Evolutionary conservation across 495 filamentous ascomycete genomes (phyloP), one percentile per base, ranked within the genome.

Genomic region (Trichocladium uniseriatum): DNA sequence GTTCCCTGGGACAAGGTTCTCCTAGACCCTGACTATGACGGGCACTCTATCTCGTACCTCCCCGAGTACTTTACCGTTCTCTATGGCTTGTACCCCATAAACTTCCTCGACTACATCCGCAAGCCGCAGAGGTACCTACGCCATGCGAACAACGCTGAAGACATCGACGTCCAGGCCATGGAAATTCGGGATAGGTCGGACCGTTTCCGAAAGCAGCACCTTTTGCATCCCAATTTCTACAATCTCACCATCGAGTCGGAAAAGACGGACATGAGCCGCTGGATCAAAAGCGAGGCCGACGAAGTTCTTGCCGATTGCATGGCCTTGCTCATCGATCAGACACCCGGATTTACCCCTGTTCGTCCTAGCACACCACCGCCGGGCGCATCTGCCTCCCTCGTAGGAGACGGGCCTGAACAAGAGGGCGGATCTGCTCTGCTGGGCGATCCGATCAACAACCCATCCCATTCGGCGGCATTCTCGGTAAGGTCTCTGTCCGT

Each of bases 81-180:
- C 3, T 89, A 89, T 51, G 84, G 84, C 11, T 68, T 89, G 8
- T 89, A 88, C 52, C 84, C 84, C n/a, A 76, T 86, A 50, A 87
- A 87, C 58, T 82, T 89, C 60, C 76, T 82, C 70, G 78, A 78
- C 54, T 89, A 85, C 64, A 82, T 89, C 38, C 73, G 83, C 20
- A 87, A 89, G 54, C 84, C 84, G 3, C 76, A 84, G 31, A 75
- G 79, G 56, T 87, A 80, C 50, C 66, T 89, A 2, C 77, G 82
- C 34, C 76, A 80, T 55, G 74, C 77, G 6, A 70, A 80, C 39
- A 79, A 78, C 43, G 74, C 76, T 18, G 79, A 87, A 22, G 80
- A 83, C 37, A 72, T 87, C 37, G 84, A 88, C 54, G 73, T 88
- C 8, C 79, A 85, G 49, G 80, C 83, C 31, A 76, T 73, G 22